Conservation (phyloP, 768 basidiomycete species). For the Hysterangium stoloniferum region DNA sequence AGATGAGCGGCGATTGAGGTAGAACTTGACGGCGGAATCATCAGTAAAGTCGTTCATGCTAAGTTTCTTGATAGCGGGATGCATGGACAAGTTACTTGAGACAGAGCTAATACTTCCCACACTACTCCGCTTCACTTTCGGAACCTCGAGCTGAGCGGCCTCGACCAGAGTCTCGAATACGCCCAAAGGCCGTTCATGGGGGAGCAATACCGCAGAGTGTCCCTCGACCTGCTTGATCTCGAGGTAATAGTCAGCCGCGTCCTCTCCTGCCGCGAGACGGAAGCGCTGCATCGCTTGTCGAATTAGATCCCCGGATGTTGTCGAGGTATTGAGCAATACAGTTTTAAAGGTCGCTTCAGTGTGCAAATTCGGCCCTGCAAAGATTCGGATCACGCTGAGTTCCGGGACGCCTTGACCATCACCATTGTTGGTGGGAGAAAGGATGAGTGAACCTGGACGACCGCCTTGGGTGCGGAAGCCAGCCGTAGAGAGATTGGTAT, state of each 20-base stretch:
- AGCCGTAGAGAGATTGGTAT: slow-evolving; percentile 14
- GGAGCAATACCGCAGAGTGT: slow-evolving; percentile 62
- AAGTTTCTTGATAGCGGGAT: slow-evolving; percentile 90
- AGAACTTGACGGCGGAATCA: slow-evolving; percentile 95
- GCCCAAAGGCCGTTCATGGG: slow-evolving; percentile 74
- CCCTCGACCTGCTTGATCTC: slow-evolving; percentile 92
- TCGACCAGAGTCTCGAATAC: slow-evolving; percentile 84
- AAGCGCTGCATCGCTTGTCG: slow-evolving; percentile 93
- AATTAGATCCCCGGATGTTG: slow-evolving; percentile 77
- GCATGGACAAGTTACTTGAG: slow-evolving; percentile 84
- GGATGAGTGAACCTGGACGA: slow-evolving; percentile 72
- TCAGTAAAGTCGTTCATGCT: slow-evolving; percentile 98
- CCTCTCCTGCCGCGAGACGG: slow-evolving; percentile 59
- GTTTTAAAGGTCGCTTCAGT: slow-evolving; percentile 99
- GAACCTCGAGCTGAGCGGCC: slow-evolving; percentile 61
- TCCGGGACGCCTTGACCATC: slow-evolving; percentile 70
- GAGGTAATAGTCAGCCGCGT: slow-evolving; percentile 67
- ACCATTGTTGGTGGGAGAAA: slow-evolving; percentile 49
- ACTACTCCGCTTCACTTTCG: slow-evolving; percentile 88
- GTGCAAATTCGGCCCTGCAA: slow-evolving; percentile 84
- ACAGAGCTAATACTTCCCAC: slow-evolving; percentile 94
- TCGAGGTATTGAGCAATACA: slow-evolving; percentile 81
- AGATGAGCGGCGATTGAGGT: slow-evolving; percentile 60
- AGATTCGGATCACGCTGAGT: slow-evolving; percentile 91
- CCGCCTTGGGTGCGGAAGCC: slow-evolving; percentile 32